Evolutionary conservation across 768 basidiomycete species (phyloP), one percentile per base, ranked within the genome.

Genomic region (Suillus lakei): DNA sequence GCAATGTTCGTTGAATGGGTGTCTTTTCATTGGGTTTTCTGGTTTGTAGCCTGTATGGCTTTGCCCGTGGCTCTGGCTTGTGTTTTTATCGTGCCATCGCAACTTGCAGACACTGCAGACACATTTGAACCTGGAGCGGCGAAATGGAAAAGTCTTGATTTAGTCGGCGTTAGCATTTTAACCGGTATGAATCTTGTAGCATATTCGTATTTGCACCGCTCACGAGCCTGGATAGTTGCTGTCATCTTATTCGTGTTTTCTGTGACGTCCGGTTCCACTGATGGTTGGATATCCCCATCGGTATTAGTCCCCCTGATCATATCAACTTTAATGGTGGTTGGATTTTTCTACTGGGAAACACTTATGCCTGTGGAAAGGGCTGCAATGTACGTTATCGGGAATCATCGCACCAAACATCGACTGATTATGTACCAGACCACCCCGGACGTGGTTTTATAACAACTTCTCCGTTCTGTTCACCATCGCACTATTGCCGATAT

Each of bases 271-370:
- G 86, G 83, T 26, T 80, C 87, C 8, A 77, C 78, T 18, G 73
- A 71, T 55, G 85, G 86, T 26, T 88, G 88, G 88, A 71, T 69
- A 4, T 72, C 79, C 1, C 78, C 83, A 5, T 64, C 71, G 15
- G 83, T 87, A 58, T 71, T 88, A 53, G 77, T 74, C 4, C 81
- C 84, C 0, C 74, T 88, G 48, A 70, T 85, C 10, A 67, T 86
- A 34, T 82, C 86, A 5, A 69, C 84, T 65, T 41, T 81, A 10
- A 66, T 84, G 12, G 68, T 75, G 36, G 67, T 73, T 26, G 73
- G 62, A 1, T 89, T 88, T 76, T 84, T 88, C 73, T 74, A 79
- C 61, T 87, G 82, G 80, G 86, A 88, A 68, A 72, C 79, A 7
- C 48, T 68, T 0, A 71, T 85, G 10, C 82, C 81, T 3, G 66